phyloP scores from a whole-genome alignment of 768 basidiomycete genomes.

The Boletus subcaerulescens region DNA sequence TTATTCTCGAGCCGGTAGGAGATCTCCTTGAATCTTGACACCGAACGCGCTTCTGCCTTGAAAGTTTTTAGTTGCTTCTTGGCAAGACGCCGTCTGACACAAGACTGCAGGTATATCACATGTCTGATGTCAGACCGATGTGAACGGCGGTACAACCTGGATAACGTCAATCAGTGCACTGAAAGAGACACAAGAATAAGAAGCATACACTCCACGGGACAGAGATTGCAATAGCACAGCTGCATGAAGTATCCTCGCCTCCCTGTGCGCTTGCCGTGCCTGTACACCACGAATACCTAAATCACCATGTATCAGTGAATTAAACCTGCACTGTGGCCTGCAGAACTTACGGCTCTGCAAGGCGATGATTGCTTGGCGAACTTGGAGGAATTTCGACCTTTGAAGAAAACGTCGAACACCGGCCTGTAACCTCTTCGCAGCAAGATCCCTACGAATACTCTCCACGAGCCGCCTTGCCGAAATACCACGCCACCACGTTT shows the following conservation, averaged over 20 bases:
- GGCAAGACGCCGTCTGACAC: conserved; percentile 84
- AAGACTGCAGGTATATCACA: conserved; percentile 87
- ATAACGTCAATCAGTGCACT: conserved; percentile 5
- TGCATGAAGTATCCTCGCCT: conserved; percentile 55
- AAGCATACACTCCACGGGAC: conserved; percentile 81
- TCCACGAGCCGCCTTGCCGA: conserved; percentile 70
- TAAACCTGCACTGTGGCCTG: background rate
- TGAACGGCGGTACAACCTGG: conserved; percentile 51
- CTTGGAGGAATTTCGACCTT: conserved; percentile 63
- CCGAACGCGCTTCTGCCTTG: conserved; percentile 90
- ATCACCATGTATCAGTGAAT: conserved; percentile 5
- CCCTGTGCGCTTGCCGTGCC: conserved; percentile 56
- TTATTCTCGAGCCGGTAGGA: conserved; percentile 98
- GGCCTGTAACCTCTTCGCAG: conserved; percentile 75
- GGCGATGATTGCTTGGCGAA: conserved; percentile 58
- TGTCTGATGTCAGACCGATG: conserved; percentile 61
- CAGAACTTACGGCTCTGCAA: conserved; percentile 80
- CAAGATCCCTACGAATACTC: conserved; percentile 65
- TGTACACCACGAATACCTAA: conserved; percentile 74
- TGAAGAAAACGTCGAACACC: conserved; percentile 71
- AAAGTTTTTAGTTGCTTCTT: conserved; percentile 81
- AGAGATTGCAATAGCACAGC: conserved; percentile 78
- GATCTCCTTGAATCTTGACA: conserved; percentile 97
- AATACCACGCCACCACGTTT: conserved; percentile 94
- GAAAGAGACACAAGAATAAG: conserved; percentile 17